These are phyloP conservation scores for Teratosphaeria viscida DNA, from an alignment of 2,329 filamentous ascomycete species.

Conservation along the genomic window DNA sequence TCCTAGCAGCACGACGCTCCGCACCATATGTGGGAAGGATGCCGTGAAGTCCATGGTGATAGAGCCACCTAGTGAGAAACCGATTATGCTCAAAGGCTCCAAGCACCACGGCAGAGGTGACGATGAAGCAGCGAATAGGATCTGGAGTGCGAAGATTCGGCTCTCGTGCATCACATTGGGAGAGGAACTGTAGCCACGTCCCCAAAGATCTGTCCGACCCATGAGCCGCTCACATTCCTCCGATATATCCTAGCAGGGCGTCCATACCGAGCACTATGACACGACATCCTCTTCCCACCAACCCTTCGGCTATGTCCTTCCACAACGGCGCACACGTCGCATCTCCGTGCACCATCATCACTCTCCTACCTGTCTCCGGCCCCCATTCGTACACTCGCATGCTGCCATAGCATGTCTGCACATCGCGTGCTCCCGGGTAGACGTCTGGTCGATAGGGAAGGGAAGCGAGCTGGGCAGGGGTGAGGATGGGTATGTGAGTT, in stretches of 20 bases:
- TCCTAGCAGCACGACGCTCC: slow-evolving; percentile 9
- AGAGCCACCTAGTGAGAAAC: slow-evolving; percentile 12
- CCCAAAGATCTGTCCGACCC: slow-evolving; percentile 7
- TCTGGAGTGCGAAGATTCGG: slow-evolving; percentile 1
- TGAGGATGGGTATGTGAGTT: slow-evolving; percentile 23
- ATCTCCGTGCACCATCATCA: slow-evolving; percentile 24
- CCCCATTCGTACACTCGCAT: slow-evolving; percentile 28
- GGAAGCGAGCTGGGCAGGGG: slow-evolving; percentile 12
- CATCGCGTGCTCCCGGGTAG: slow-evolving; percentile 23
- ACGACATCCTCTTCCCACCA: slow-evolving; percentile 20
- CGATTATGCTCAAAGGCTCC: slow-evolving; percentile 6
- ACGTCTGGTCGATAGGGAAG: slow-evolving; percentile 22
- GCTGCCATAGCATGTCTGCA: slow-evolving; percentile 20
- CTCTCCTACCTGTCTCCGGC: slow-evolving; percentile 16
- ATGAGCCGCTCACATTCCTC: neutral
- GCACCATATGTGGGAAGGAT: slow-evolving; percentile 9
- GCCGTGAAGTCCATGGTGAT: slow-evolving; percentile 13
- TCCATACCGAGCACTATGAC: slow-evolving; percentile 24
- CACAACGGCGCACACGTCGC: slow-evolving; percentile 12
- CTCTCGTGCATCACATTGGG: slow-evolving; percentile 3
- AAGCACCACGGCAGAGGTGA: slow-evolving; percentile 6
- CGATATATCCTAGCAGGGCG: neutral
- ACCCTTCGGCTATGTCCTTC: slow-evolving; percentile 17
- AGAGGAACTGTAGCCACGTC: slow-evolving; percentile 5
- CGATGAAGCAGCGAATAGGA: slow-evolving; percentile 7